These are phyloP conservation scores for Ophioceras dolichostomum DNA, from an alignment of 2,329 filamentous ascomycete species.

Conservation along the genomic window DNA sequence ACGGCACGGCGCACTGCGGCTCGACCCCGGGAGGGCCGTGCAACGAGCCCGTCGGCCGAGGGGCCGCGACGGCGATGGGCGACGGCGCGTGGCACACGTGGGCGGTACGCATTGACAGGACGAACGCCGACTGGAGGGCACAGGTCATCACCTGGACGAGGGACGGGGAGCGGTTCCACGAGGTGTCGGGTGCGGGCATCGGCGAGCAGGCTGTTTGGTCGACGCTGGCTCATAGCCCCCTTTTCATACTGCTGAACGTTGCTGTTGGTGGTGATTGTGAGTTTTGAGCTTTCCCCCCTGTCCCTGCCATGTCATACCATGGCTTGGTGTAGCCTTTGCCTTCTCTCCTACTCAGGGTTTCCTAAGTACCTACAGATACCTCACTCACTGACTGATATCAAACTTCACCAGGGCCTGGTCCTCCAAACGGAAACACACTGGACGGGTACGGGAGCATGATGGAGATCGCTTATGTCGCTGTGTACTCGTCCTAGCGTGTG, in stretches of 20 bases:
- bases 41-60: conserved; percentile 31
- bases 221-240: conserved; percentile 26
- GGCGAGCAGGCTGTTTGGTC: conserved; percentile 29
- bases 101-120: conserved; percentile 33
- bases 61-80: conserved; percentile 22
- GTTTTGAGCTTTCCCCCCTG: conserved; percentile 4
- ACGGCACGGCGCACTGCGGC: conserved; percentile 38
- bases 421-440: conserved; percentile 19
- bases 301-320: neutral
- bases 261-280: conserved; percentile 31
- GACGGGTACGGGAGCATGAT: conserved; percentile 26
- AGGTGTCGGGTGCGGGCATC: conserved; percentile 27
- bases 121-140: conserved; percentile 25
- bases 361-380: too few relatives aligned
- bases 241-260: conserved; percentile 35
- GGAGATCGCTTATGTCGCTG: conserved; percentile 25
- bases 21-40: conserved; percentile 29
- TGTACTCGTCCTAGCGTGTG: conserved; percentile 19
- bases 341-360: too few relatives aligned
- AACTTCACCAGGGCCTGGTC: conserved; percentile 17
- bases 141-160: conserved; percentile 36
- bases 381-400: too few relatives aligned
- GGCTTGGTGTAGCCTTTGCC: too few relatives aligned
- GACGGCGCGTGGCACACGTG: conserved; percentile 36
- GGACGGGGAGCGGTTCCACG: conserved; percentile 30